Evolutionary conservation across 2,329 filamentous ascomycete species (phyloP), one percentile per base, ranked within the genome.

Genomic region (Ceratocystis smalleyi): DNA sequence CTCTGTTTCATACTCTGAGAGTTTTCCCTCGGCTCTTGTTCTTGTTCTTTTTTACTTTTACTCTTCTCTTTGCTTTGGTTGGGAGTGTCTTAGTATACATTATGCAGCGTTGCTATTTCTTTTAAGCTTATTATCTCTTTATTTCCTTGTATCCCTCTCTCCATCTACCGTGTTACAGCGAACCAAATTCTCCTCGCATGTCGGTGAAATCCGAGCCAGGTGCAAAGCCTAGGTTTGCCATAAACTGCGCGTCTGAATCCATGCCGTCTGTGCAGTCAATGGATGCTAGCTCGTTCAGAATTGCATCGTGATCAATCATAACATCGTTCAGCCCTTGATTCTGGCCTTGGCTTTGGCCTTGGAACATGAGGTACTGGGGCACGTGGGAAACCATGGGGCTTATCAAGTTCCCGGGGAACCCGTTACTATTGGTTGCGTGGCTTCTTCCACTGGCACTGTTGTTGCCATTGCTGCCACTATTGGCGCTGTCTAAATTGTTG

Each of bases 171-270:
- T 22, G 30, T 66, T 67, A 71, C 65, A 68, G 63, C 2, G 66
- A 68, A 4, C 75, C 73, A 69, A 75, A 77, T 30, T 76, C 74
- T 30, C 74, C 71, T 62, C 62, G 72, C 74, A 82, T 76, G 68
- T 83, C 81, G 0, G 78, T 76, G 61, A 85, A 74, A 65, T 83
- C 82, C 43, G 81, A 79, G 30, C 83, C 83, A 0, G 83, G 83
- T 1, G 79, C 82, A 70, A 86, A 85, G 0, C 84, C 84, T 22
- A 87, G 74, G 68, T 86, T 86, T 55, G 82, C 78, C 83, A 86
- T 84, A 69, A 86, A 86, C 67, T 84, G 81, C 1, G 81, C 77
- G 67, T 85, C 82, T 12, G 78, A 76, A 30, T 81, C 79, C 55
- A 81, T 73, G 43, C 75, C 73, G 63, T 80, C 78, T 0, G 74